Evolutionary conservation across 768 basidiomycete species (phyloP).

Genomic region (Leucocoprinus sp.): DNA sequence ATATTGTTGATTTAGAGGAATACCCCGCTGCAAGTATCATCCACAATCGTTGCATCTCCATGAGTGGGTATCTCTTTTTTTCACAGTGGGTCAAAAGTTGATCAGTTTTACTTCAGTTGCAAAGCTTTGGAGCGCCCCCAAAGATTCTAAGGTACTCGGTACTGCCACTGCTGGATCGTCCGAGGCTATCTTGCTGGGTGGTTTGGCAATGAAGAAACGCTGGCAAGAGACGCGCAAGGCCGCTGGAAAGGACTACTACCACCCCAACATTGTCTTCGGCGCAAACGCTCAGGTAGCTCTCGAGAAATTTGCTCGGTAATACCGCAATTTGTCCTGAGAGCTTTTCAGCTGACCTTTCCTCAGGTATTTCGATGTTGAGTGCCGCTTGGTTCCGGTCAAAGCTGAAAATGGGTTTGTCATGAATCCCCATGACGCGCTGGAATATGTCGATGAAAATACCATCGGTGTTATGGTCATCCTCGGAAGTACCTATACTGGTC

Average conservation of each 20-base stretch:
- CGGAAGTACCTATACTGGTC: slow-evolving; percentile 51
- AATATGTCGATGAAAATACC: slow-evolving; percentile 61
- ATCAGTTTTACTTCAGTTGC: slow-evolving; percentile 28
- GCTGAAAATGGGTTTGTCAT: slow-evolving; percentile 40
- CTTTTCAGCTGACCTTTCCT: not conserved
- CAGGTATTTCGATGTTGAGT: slow-evolving; percentile 56
- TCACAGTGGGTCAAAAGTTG: not conserved
- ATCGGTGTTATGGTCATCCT: slow-evolving; percentile 57
- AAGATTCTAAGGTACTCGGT: slow-evolving; percentile 46
- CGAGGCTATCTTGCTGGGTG: slow-evolving; percentile 68
- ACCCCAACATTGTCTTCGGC: slow-evolving; percentile 53
- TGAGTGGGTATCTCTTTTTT: slow-evolving; percentile 29
- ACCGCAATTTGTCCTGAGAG: not conserved
- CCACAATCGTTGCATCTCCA: slow-evolving; percentile 46
- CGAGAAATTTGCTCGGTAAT: slow-evolving; percentile 54
- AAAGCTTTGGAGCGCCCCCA: slow-evolving; percentile 58
- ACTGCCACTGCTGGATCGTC: slow-evolving; percentile 58
- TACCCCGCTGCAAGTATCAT: slow-evolving; percentile 50
- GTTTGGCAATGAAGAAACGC: slow-evolving; percentile 56
- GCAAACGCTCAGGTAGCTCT: slow-evolving; percentile 57
- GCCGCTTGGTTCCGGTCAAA: slow-evolving; percentile 39
- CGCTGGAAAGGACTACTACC: slow-evolving; percentile 44
- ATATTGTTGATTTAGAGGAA: slow-evolving; percentile 60
- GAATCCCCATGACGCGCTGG: slow-evolving; percentile 47
- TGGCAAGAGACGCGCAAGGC: slow-evolving; percentile 60